Conservation (phyloP, 2,329 filamentous ascomycete species). For the Diaporthe ilicicola region DNA sequence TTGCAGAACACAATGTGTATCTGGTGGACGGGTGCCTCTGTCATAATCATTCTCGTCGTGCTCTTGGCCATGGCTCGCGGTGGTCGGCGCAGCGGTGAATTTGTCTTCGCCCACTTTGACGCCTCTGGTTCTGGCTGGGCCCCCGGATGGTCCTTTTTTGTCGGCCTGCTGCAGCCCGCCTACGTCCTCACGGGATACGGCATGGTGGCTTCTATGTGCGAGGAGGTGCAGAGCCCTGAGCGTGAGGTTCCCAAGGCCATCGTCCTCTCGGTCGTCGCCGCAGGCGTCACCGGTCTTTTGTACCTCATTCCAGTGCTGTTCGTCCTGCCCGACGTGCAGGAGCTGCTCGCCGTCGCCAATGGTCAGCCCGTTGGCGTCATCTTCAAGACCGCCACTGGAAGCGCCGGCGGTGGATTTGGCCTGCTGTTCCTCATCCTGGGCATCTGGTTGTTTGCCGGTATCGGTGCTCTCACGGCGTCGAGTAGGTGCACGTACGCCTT, state of each 20-base stretch:
- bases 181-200: conserved; percentile 73
- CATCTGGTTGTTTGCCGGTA: conserved; percentile 79
- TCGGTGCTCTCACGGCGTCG: conserved; percentile 77
- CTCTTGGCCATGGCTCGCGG: conserved; percentile 67
- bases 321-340: conserved; percentile 73
- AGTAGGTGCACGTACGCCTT: conserved; percentile 81
- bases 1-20: conserved; percentile 80
- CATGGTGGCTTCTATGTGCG: conserved; percentile 77
- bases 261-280: conserved; percentile 72
- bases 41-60: conserved; percentile 59
- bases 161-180: conserved; percentile 72
- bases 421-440: conserved; percentile 79
- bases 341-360: conserved; percentile 71
- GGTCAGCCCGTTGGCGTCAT: conserved; percentile 79
- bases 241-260: conserved; percentile 77
- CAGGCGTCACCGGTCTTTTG: conserved; percentile 70
- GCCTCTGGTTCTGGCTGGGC: conserved; percentile 72
- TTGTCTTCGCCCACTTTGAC: conserved; percentile 75
- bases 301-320: conserved; percentile 81
- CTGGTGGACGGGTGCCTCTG: conserved; percentile 73
- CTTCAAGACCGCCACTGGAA: conserved; percentile 80
- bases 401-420: conserved; percentile 76
- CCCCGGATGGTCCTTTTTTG: conserved; percentile 76
- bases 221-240: conserved; percentile 75
- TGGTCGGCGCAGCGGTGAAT: conserved; percentile 63